Conservation (phyloP, 176 grass and related monocot species). For the Saccharum spontaneum region DNA sequence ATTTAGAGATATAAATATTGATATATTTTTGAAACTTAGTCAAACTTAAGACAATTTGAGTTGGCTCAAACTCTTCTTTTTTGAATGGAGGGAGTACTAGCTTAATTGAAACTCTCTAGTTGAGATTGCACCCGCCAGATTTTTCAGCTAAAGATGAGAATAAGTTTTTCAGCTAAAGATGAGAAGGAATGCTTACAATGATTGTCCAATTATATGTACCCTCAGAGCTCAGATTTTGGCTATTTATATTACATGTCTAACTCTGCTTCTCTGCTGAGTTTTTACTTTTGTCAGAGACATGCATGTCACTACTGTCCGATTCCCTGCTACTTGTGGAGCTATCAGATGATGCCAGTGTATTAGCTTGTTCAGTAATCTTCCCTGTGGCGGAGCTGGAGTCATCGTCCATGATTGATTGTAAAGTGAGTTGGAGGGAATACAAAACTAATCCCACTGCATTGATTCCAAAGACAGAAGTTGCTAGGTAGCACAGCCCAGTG, state of each 20-base stretch:
- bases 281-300: slow-evolving; percentile 62
- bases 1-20: neutral
- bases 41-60: neutral
- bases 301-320: slow-evolving; percentile 45
- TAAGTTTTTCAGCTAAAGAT: neutral
- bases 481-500: slow-evolving; percentile 88
- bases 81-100: neutral
- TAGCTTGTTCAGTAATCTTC: slow-evolving; percentile 51
- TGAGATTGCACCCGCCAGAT: neutral
- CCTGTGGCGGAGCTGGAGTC: slow-evolving; percentile 36
- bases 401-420: slow-evolving; percentile 54
- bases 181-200: slow-evolving; percentile 3
- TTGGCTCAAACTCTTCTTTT: neutral
- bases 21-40: neutral
- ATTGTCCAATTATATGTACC: neutral
- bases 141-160: neutral
- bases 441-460: slow-evolving; percentile 73
- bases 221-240: neutral
- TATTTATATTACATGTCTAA: neutral
- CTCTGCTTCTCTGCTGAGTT: slow-evolving; percentile 49
- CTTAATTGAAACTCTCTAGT: neutral
- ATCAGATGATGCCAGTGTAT: slow-evolving; percentile 37
- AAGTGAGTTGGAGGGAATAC: slow-evolving; percentile 76
- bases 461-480: slow-evolving; percentile 90
- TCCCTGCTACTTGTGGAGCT: slow-evolving; percentile 39